These are phyloP conservation scores for Coprinopsis sp. DNA, from an alignment of 768 basidiomycete species.

Conservation along the genomic window DNA sequence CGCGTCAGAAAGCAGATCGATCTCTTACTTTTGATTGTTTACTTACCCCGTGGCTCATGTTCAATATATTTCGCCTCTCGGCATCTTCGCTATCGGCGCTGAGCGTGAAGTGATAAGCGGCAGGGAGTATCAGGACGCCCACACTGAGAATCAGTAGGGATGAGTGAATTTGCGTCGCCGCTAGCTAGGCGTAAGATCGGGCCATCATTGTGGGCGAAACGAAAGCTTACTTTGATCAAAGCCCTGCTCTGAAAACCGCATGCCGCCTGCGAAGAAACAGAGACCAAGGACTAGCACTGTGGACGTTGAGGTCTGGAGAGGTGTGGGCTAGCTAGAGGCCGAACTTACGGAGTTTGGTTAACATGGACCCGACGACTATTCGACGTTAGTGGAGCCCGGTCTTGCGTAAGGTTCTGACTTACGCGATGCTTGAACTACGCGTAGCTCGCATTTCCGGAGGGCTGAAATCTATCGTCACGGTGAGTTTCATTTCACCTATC, in stretches of 20 bases:
- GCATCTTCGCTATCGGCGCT: constrained; percentile 19
- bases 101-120: constrained; percentile 68
- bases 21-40: too few species aligned
- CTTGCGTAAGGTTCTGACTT: constrained; percentile 19
- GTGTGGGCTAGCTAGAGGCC: background rate
- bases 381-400: constrained; percentile 6
- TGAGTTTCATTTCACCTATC: background rate
- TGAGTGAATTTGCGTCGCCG: constrained; percentile 69
- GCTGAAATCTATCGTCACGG: constrained; percentile 58
- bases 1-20: background rate
- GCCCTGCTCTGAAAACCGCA: constrained; percentile 72
- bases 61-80: constrained; percentile 44
- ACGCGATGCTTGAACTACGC: constrained; percentile 79
- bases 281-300: constrained; percentile 80
- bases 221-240: constrained; percentile 68
- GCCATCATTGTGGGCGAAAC: too few species aligned
- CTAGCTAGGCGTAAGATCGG: constrained; percentile 26
- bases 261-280: constrained; percentile 80
- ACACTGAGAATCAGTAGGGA: constrained; percentile 73
- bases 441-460: constrained; percentile 74
- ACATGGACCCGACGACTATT: constrained; percentile 75
- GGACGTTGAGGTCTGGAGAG: constrained; percentile 4
- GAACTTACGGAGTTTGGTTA: constrained; percentile 64
- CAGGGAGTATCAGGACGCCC: constrained; percentile 72
- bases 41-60: constrained; percentile 75